Base-by-base conservation (phyloP, 2,329 filamentous ascomycete genomes). In the Rhytidhysteron rufulum region DNA sequence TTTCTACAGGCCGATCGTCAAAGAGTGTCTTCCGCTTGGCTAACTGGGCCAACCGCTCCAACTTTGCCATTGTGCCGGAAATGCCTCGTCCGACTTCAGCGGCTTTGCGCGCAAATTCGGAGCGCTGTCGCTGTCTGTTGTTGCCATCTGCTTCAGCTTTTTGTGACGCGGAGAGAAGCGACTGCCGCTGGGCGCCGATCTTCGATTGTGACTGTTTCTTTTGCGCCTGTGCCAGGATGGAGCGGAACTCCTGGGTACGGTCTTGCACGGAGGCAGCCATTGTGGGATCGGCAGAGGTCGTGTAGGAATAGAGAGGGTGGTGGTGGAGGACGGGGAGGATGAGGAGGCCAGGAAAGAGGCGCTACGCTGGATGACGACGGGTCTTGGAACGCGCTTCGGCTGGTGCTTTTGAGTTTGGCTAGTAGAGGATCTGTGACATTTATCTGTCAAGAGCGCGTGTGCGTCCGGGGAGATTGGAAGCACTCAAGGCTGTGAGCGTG, bases 21-120 rank as follows among this genome's bases (percentile, higher is more conserved):
- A 98, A 98, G 31, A 98, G 82, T 8, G 93, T 95, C 69, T 95
- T 94, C 58, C 91, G 83, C 67, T 89, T 91, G n/a, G 93, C 93
- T 62, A 98, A 72, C 66, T 95, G 87, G 45, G 90, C 91, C 50
- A 98, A 72, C 66, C 94, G 88, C 70, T 97, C 88, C 57, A 98
- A 72, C 69, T 97, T 98, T 41, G 83, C 89, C 82, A 95, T 96
- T 6, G 93, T 97, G 41, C 79, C 85, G 10, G 85, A 86, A 50
- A 98, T 97, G 22, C 89, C 89, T 54, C 88, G 79, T 39, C 91
- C 93, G 58, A 98, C 95, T 53, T 93, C 86, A 31, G 88, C 88
- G 6, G 93, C 93, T 62, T 85, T 85, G 55, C 89, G 81, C 56
- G 93, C 93, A 69, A 98, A 98, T 58, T 97, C 93, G 45, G 88